Base-by-base conservation (phyloP, 192 early-diverging fungal species). In the Backusella tuberculispora region DNA sequence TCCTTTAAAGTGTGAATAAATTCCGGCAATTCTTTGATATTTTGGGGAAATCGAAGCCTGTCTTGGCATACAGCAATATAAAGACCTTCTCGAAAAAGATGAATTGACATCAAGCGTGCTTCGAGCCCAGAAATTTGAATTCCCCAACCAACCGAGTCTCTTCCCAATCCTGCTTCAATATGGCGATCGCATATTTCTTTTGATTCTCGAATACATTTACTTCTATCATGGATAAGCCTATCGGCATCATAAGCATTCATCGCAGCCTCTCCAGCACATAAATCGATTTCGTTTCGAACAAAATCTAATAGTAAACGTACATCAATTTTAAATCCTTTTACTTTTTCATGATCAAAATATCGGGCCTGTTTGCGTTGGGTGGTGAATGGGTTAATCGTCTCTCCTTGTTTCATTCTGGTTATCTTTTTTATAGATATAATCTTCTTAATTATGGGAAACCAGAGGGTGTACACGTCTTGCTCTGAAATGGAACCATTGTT, bases 31-130 rank as follows among this genome's bases (percentile, higher is more conserved):
- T 66, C 40, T 37, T 66, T 41, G 29, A 66, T 37, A 26, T 26
- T 66, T 66, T 66, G 64, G 6, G 40, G 64, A 66, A 66, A 42
- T 66, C 4, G 24, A 66, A 43, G 17, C 17, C 4, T 66, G 13
- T 66, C 6, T 42, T 66, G 40, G 34, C 29, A 37, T 26, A 66
- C 14, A 2, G 64, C 38, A 66, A 66, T 17, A 66, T n/a, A 66
- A 66, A 66, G 38, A 37, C 64, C 6, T 66, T 66, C 64, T 66
- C 64, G 64, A 13, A 37, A 66, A 37, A 42, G 34, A 37, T 41
- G 64, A 6, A 66, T 14, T 66, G 64, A 66, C 40, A 66, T 66
- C 64, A 66, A 65, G 13, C 40, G 34, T 37, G 64, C 64, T 66
- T 66, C 64, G 13, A 66, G 40, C 24, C 21, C 9, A 19, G 60